Conservation (phyloP, 139 green algal species). For the Microglena sp. region DNA sequence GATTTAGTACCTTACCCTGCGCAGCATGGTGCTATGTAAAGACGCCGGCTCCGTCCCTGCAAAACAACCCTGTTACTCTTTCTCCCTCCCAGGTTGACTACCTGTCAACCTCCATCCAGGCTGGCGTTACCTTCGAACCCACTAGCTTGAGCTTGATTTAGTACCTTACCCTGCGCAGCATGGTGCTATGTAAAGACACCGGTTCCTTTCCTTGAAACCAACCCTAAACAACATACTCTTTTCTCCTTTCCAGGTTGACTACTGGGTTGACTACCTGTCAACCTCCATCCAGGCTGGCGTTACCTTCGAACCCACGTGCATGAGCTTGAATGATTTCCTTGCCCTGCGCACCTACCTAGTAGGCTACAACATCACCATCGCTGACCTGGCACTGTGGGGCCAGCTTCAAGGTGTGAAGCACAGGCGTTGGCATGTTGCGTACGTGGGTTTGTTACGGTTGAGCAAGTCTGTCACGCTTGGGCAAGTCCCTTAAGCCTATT, state of each 20-base stretch:
- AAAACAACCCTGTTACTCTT: too few relatives aligned
- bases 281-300: slow-evolving; percentile 48
- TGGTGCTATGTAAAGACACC: too few relatives aligned
- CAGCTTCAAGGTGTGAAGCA: slow-evolving; percentile 47
- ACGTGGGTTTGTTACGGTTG: neutral
- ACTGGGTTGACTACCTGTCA: slow-evolving; percentile 67
- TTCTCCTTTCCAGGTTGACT: slow-evolving; percentile 46
- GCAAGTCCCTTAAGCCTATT: too few relatives aligned
- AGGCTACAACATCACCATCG: slow-evolving; percentile 59
- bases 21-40: too few relatives aligned
- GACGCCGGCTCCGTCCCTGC: too few relatives aligned
- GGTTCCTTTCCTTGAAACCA: too few relatives aligned
- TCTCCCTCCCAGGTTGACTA: too few relatives aligned
- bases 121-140: slow-evolving; percentile 22
- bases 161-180: too few relatives aligned
- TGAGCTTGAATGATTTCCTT: slow-evolving; percentile 61
- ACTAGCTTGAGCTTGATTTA: neutral
- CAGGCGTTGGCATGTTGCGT: neutral
- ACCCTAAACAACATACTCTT: neutral
- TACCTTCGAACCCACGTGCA: slow-evolving; percentile 49
- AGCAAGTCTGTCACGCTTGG: neutral
- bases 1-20: neutral
- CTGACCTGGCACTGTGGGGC: slow-evolving; percentile 82
- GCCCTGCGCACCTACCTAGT: slow-evolving; percentile 75
- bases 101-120: slow-evolving; percentile 39